Percentiles rank a stretch among this genome's conserved stretches.
These are phyloP conservation scores for Bacidia rubella DNA, from an alignment of 495 filamentous ascomycete species.

Conservation along the genomic window DNA sequence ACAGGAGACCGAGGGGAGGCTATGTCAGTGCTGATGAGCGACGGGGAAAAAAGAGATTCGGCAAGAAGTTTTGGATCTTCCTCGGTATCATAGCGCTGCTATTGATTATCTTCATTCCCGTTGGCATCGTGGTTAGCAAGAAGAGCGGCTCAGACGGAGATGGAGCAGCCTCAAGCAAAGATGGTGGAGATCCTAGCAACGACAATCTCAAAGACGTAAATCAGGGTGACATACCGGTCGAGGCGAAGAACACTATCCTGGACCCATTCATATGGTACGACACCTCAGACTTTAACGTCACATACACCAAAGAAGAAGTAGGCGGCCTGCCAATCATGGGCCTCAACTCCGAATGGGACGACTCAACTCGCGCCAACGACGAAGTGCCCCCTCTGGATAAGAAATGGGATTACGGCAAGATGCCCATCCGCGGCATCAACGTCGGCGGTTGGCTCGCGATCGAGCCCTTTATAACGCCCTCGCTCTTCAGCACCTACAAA, in stretches of 20 bases:
- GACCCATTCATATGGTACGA: conserved; percentile 93
- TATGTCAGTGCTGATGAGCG: conserved; percentile 21
- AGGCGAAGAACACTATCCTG: conserved; percentile 58
- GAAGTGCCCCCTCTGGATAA: conserved; percentile 68
- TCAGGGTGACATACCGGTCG: conserved; percentile 47
- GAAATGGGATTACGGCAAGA: conserved; percentile 53
- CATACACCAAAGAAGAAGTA: conserved; percentile 74
- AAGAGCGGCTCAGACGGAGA: conserved; percentile 33
- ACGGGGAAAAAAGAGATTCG: conserved; percentile 25
- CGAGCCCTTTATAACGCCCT: conserved; percentile 92
- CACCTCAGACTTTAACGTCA: conserved; percentile 84
- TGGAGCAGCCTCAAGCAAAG: conserved; percentile 19
- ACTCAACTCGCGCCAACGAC: conserved; percentile 61
- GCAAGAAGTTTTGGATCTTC: conserved; percentile 21
- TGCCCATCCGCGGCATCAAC: conserved; percentile 80
- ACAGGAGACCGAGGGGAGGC: conserved; percentile 12
- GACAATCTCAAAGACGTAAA: conserved; percentile 45
- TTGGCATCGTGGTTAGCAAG: conserved; percentile 58
- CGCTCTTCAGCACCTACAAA: conserved; percentile 62
- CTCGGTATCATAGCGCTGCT: conserved; percentile 40
- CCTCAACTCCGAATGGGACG: conserved; percentile 74
- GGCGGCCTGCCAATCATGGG: conserved; percentile 86
- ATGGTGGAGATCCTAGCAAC: conserved; percentile 32
- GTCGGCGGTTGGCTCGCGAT: conserved; percentile 88
- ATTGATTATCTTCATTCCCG: conserved; percentile 57